A percentile compares a stretch with the other conserved stretches of the same genome.
Conservation (phyloP, 2,329 filamentous ascomycete genomes). For the Claviceps purpurea region DNA sequence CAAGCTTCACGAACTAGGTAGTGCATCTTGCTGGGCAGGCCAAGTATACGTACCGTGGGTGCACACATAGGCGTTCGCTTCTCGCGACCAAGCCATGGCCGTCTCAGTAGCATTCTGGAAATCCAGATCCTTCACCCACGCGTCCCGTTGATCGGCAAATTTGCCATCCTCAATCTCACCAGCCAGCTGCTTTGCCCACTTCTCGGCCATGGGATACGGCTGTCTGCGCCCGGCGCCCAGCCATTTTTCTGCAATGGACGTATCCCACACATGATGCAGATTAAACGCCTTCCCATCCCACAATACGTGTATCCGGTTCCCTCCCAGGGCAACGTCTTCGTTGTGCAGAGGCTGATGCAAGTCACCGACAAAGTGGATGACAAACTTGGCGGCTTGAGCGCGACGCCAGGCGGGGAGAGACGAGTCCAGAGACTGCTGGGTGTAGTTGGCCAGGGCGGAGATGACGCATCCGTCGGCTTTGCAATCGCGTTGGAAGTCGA, state of each 20-base stretch:
- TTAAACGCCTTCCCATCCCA: slow-evolving; percentile 47
- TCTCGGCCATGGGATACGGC: slow-evolving; percentile 34
- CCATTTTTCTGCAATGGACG: slow-evolving; percentile 51
- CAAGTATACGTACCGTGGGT: slow-evolving; percentile 34
- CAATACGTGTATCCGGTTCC: slow-evolving; percentile 52
- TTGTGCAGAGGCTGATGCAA: slow-evolving; percentile 57
- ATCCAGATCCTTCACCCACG: slow-evolving; percentile 45
- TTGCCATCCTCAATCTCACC: slow-evolving; percentile 41
- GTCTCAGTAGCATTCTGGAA: slow-evolving; percentile 40
- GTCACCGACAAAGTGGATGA: slow-evolving; percentile 56
- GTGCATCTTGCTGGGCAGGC: background rate
- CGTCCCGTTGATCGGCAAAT: slow-evolving; percentile 33
- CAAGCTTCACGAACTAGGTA: background rate
- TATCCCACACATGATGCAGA: slow-evolving; percentile 63
- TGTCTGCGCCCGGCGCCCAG: slow-evolving; percentile 40
- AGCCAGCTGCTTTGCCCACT: slow-evolving; percentile 45
- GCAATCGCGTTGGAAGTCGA: slow-evolving; percentile 49
- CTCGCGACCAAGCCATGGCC: slow-evolving; percentile 48
- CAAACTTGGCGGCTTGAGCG: slow-evolving; percentile 50
- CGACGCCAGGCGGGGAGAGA: slow-evolving; percentile 31
- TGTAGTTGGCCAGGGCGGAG: slow-evolving; percentile 47
- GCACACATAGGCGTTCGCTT: slow-evolving; percentile 50
- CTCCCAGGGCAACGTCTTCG: slow-evolving; percentile 49
- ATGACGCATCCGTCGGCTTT: slow-evolving; percentile 49
- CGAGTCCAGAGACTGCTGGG: slow-evolving; percentile 36